Evolutionary conservation across 805 yeast genomes (phyloP).

Genomic region (Zygoascus tannicola): DNA sequence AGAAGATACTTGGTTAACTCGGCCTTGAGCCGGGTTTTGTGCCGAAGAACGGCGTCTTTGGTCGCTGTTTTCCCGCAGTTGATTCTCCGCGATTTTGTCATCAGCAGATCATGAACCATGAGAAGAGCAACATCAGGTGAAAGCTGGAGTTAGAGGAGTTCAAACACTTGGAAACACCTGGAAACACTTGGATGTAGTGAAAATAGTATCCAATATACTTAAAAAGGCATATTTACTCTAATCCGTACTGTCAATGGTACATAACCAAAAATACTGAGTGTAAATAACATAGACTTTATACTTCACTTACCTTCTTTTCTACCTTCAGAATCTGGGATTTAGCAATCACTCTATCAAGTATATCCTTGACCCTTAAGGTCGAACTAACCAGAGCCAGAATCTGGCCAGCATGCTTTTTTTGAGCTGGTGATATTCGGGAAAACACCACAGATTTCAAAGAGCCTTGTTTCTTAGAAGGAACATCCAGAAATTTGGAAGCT

Average conservation of each 20-base stretch:
- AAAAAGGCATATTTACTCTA: too few species aligned
- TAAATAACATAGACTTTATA: too few species aligned
- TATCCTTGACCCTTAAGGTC: constrained; percentile 61
- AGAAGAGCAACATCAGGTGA: constrained; percentile 49
- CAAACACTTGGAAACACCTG: too few species aligned
- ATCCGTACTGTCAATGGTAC: too few species aligned
- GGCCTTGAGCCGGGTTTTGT: constrained; percentile 73
- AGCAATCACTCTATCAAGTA: constrained; percentile 51
- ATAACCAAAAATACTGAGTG: too few species aligned
- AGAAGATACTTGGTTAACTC: constrained; percentile 73
- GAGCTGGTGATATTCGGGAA: constrained; percentile 28
- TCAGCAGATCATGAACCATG: constrained; percentile 70
- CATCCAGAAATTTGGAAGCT: constrained; percentile 34
- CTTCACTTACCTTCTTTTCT: constrained; percentile 37
- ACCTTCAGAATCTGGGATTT: constrained; percentile 55
- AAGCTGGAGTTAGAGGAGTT: constrained; percentile 24
- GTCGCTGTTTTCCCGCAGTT: constrained; percentile 84
- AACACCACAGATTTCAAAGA: constrained; percentile 47
- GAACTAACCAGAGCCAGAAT: constrained; percentile 76
- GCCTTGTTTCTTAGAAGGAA: constrained; percentile 36
- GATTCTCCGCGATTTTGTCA: constrained; percentile 68
- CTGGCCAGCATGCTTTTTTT: constrained; percentile 61
- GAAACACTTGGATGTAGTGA: too few species aligned
- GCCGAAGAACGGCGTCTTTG: constrained; percentile 68
- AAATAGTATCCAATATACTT: too few species aligned